Conservation (phyloP, 805 yeast species). For the Torulaspora gathmanii region DNA sequence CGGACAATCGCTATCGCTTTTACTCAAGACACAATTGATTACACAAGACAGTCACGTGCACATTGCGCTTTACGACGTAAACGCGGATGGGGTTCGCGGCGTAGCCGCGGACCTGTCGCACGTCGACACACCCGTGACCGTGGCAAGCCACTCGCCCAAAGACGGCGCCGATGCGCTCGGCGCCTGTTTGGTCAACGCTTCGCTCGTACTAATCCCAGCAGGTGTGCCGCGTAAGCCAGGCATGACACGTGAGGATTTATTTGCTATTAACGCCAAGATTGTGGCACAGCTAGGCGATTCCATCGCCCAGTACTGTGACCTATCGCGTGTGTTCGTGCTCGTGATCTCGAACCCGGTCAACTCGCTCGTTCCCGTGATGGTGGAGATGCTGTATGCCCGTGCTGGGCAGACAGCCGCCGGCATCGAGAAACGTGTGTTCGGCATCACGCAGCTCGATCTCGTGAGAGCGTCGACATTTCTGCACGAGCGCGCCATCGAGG, state of each 20-base stretch:
- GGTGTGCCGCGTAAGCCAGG: constrained; percentile 94
- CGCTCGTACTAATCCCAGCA: constrained; percentile 52
- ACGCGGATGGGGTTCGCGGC: constrained; percentile 57
- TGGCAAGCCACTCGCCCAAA: constrained; percentile 56
- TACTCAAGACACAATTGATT: constrained; percentile 52
- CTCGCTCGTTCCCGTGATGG: constrained; percentile 86
- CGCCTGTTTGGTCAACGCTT: constrained; percentile 26
- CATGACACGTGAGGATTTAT: constrained; percentile 87
- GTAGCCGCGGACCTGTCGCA: constrained; percentile 86
- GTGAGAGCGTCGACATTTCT: constrained; percentile 78
- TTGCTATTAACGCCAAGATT: constrained; percentile 78
- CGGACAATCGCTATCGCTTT: constrained; percentile 85
- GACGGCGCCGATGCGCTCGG: constrained; percentile 29
- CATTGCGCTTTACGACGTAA: constrained; percentile 79
- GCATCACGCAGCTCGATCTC: constrained; percentile 84
- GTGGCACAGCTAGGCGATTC: constrained; percentile 69
- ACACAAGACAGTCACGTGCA: constrained; percentile 38
- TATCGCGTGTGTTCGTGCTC: constrained; percentile 68
- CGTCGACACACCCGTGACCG: constrained; percentile 63
- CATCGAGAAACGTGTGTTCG: constrained; percentile 71
- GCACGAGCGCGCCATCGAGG: constrained; percentile 43
- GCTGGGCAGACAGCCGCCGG: constrained; percentile 43
- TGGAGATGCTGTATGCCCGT: constrained; percentile 65
- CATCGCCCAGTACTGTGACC: constrained; percentile 55
- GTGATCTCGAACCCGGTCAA: constrained; percentile 92